Base-by-base conservation (phyloP, 768 basidiomycete genomes). In the Boletus rex-veris region DNA sequence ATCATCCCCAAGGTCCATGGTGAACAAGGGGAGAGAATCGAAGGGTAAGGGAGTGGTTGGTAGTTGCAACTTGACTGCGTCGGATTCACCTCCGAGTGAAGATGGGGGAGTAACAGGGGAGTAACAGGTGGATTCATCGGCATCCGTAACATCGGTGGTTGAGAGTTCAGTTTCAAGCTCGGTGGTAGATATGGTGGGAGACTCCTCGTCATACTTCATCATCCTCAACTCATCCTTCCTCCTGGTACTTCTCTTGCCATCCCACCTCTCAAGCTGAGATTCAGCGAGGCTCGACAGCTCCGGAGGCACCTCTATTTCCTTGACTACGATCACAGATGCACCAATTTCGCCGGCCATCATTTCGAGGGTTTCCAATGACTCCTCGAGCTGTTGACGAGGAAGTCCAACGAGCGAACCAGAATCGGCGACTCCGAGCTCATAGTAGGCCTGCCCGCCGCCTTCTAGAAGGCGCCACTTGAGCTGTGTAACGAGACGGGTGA, bases 271-370 rank as follows among this genome's bases (percentile, higher is more conserved):
- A 3, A 62, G 45, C 16, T 64, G 69, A n/a, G 60, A 61, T 52
- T 73, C 73, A 1, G 67, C 71, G n/a, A 72, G 44, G 15, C 58
- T 64, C 7, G 65, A 68, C 60, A 86, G 72, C 11, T 73, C 76
- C 0, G 77, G 78, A 1, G 86, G 85, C 0, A 93, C 83, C 61
- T 89, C 87, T 28, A 96, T 83, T 65, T 94, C 91, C 72, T 91
- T 92, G 15, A 94, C 87, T 28, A 97, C 83, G 45, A 94, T 84
- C 52, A 97, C 92, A 24, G 90, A 90, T 0, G 92, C 95, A 2
- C 92, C 93, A 38, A 98, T 88, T 65, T 96, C 93, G 24, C 86
- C 84, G 0, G 94, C 93, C 95, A 98, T 98, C 76, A 83, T 84
- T 67, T 90, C 90, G 14, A 98, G 81, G 0, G 94, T 96, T 62